phyloP scores from a whole-genome alignment of 2,329 filamentous ascomycete genomes.

The Phialophora chinensis region DNA sequence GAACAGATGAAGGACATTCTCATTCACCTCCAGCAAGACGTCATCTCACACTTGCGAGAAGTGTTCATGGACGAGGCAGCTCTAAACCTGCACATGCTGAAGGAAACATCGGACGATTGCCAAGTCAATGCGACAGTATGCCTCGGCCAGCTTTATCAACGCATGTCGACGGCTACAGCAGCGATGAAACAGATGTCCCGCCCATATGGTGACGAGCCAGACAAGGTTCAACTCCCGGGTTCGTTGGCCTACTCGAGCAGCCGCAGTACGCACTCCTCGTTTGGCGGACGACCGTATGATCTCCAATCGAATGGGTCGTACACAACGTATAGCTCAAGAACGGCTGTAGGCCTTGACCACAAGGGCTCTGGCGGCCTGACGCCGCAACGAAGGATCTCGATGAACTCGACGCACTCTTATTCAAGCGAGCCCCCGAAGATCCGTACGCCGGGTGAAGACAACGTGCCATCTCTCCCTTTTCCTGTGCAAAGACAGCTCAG shows the following conservation, averaged over 20 bases:
- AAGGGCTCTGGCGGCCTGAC: conserved; percentile 19
- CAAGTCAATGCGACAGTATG: conserved; percentile 44
- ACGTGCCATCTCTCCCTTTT: conserved; percentile 23
- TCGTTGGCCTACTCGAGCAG: conserved; percentile 33
- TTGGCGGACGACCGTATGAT: conserved; percentile 23
- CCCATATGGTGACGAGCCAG: conserved; percentile 23
- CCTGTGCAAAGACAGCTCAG: conserved; percentile 21
- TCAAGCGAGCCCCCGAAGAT: conserved; percentile 25
- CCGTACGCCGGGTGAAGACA: conserved; percentile 27
- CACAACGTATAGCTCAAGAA: conserved; percentile 30
- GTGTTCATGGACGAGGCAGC: conserved; percentile 42
- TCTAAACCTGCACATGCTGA: conserved; percentile 43
- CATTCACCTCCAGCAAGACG: conserved; percentile 44
- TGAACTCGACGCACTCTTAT: conserved; percentile 33
- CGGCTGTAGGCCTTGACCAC: conserved; percentile 24
- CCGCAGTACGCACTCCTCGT: conserved; percentile 34
- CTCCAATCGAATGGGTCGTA: conserved; percentile 29
- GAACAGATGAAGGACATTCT: conserved; percentile 49
- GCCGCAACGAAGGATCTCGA: conserved; percentile 34
- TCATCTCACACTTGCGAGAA: conserved; percentile 46
- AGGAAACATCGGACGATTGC: conserved; percentile 45
- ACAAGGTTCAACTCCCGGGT: conserved; percentile 14
- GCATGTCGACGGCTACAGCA: conserved; percentile 39
- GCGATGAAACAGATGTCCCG: conserved; percentile 30
- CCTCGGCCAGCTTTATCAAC: conserved; percentile 46